These are phyloP conservation scores for Coemansia sp. DNA, from an alignment of 192 early-diverging fungal species.

Conservation along the genomic window DNA sequence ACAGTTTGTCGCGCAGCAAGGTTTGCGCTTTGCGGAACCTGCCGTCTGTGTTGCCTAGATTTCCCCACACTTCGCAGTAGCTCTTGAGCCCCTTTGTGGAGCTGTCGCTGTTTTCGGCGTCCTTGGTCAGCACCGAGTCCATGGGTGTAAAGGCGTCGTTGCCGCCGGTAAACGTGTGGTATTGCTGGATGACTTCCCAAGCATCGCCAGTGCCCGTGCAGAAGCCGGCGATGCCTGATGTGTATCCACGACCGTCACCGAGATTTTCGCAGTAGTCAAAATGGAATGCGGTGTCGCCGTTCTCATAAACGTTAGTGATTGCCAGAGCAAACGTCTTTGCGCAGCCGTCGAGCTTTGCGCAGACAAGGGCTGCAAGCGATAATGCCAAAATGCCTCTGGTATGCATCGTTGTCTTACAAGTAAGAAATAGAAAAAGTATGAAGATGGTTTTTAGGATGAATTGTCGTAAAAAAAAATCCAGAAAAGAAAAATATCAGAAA, in stretches of 20 bases:
- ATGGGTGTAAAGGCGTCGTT: conserved; percentile 34
- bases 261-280: conserved; percentile 55
- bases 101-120: conserved; percentile 10
- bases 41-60: conserved; percentile 25
- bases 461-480: background rate
- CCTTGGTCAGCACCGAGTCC: conserved; percentile 12
- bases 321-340: conserved; percentile 43
- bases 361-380: background rate
- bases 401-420: background rate
- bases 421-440: background rate
- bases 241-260: conserved; percentile 52
- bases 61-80: conserved; percentile 49
- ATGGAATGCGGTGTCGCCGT: conserved; percentile 31
- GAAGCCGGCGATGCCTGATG: conserved; percentile 56
- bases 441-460: background rate
- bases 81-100: conserved; percentile 32
- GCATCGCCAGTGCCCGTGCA: conserved; percentile 39
- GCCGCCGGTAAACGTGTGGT: conserved; percentile 16
- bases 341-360: conserved; percentile 31
- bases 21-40: conserved; percentile 47
- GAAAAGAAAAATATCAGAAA: background rate
- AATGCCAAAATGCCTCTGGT: background rate
- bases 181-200: conserved; percentile 17
- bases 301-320: conserved; percentile 54
- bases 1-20: conserved; percentile 32